A percentile compares a stretch with the other conserved stretches of the same genome.
These are phyloP conservation scores for Neonothopanus nambi DNA, from an alignment of 1,284 basidiomycete species.

Conservation along the genomic window DNA sequence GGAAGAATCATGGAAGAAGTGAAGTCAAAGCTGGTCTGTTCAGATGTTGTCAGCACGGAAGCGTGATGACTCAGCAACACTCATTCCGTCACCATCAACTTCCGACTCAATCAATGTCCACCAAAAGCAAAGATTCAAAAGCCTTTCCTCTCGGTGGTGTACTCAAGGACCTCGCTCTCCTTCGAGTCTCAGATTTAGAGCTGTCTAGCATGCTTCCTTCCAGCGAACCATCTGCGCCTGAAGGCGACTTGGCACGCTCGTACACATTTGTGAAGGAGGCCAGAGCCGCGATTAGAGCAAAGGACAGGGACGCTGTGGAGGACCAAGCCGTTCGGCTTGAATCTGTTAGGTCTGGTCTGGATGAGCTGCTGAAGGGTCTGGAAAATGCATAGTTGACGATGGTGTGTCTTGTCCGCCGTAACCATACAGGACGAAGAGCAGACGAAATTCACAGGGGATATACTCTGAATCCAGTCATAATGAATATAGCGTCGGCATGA, in stretches of 20 bases:
- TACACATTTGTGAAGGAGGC: slow-evolving; percentile 55
- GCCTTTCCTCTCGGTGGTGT: slow-evolving; percentile 60
- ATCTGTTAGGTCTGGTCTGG: slow-evolving; percentile 46
- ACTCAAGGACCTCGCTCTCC: slow-evolving; percentile 70
- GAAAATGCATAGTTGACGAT: slow-evolving; percentile 8
- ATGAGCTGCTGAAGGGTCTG: slow-evolving; percentile 50
- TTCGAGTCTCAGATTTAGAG: slow-evolving; percentile 62
- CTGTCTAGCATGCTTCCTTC: slow-evolving; percentile 42
- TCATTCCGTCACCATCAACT: not conserved
- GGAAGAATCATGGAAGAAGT: too few relatives aligned
- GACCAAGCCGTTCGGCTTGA: slow-evolving; percentile 52
- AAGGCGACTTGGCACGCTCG: slow-evolving; percentile 48
- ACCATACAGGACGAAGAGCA: too few relatives aligned
- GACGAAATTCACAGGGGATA: too few relatives aligned
- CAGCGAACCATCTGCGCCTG: slow-evolving; percentile 24
- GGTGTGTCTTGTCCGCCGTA: too few relatives aligned
- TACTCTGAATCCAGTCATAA: too few relatives aligned
- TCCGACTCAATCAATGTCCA: slow-evolving; percentile 24
- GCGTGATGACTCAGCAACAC: too few relatives aligned
- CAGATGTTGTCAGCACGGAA: too few relatives aligned
- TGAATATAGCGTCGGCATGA: too few relatives aligned
- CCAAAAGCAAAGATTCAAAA: slow-evolving; percentile 38
- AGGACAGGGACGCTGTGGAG: slow-evolving; percentile 53
- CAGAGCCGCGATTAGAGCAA: slow-evolving; percentile 52
- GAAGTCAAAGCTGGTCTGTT: too few relatives aligned